Evolutionary conservation across 2,329 filamentous ascomycete genomes (phyloP), one percentile per base, ranked within the genome.

Genomic region (Colletotrichum falcatum): DNA sequence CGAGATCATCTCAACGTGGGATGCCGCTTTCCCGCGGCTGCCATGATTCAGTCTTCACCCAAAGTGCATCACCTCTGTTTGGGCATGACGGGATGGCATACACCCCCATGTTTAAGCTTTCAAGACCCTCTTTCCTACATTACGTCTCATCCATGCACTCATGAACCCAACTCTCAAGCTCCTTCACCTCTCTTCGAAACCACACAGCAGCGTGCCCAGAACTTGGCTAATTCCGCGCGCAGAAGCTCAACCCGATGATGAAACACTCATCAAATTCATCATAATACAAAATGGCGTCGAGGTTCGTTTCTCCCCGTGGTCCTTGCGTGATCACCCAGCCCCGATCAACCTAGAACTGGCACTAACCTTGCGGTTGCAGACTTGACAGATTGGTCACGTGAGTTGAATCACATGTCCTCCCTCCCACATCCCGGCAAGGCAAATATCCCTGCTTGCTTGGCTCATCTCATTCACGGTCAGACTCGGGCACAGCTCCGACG

Each of bases 351-450:
- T 14, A 35, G 65, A 65, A 70, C 65, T 23, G 30, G 66, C 55
- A 63, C 74, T 83, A 79, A 81, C 78, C 72, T 61, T 69, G 75
- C 74, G 73, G 66, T 18, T 23, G 68, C 77, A 94, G 93, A 88
- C 89, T 95, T 78, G 93, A 95, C 85, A 90, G 93, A 80, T 87
- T 95, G 76, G 93, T 95, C 86, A 95, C 92, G 92, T 95, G 88
- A 89, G 92, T 91, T 49, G 26, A 74, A 61, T 54, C 60, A 51
- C 28, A 59, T 49, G 23, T n/a, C 60, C 20, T 46, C 48, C 30
- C 46, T 5, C 44, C 14, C 44, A 39, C 35, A 51, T 51, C 59
- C 20, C 54, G 18, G 60, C 48, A 54, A 54, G 18, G 37, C 18
- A 20, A 33, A 54, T 5, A 44, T 28, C 26, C 35, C 9, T 54